Evolutionary conservation across 768 basidiomycete species (phyloP).

Genomic region (Boletus pseudopeckii): DNA sequence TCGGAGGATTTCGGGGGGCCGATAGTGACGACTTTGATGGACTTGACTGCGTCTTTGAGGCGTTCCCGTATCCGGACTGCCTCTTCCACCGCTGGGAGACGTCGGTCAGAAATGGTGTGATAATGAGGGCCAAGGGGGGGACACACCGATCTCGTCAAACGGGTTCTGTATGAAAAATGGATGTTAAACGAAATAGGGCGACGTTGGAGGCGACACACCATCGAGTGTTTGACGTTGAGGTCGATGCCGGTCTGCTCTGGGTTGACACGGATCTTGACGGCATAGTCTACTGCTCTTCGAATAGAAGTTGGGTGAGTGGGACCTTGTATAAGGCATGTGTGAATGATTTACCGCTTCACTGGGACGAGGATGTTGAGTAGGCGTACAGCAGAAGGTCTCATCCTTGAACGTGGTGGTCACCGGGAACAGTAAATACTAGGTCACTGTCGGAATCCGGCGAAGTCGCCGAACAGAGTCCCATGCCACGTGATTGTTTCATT

Average conservation of each 20-base stretch:
- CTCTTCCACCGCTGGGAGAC: constrained; percentile 81
- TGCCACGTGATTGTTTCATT: neutral
- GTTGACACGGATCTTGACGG: constrained; percentile 97
- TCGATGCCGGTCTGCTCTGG: constrained; percentile 93
- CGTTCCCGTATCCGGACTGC: constrained; percentile 91
- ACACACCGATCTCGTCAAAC: constrained; percentile 95
- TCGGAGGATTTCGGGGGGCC: constrained; percentile 89
- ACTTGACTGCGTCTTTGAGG: constrained; percentile 70
- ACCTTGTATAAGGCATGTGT: neutral
- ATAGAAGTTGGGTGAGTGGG: constrained; percentile 1
- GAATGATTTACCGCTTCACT: constrained; percentile 66
- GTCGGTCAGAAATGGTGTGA: neutral
- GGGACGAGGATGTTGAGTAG: constrained; percentile 91
- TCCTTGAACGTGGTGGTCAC: constrained; percentile 32
- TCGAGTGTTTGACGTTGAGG: constrained; percentile 97
- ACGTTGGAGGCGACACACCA: constrained; percentile 54
- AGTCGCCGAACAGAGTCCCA: neutral
- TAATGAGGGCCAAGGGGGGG: neutral
- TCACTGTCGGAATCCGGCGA: constrained; percentile 15
- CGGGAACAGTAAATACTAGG: neutral
- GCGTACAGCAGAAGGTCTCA: constrained; percentile 71
- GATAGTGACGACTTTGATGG: constrained; percentile 91
- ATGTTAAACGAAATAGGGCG: neutral
- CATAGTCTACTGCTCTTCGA: constrained; percentile 87
- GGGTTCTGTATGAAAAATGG: constrained; percentile 67